These are phyloP conservation scores for Xerophyta viscosa DNA, from an alignment of 106 monocot species.

Conservation along the genomic window DNA sequence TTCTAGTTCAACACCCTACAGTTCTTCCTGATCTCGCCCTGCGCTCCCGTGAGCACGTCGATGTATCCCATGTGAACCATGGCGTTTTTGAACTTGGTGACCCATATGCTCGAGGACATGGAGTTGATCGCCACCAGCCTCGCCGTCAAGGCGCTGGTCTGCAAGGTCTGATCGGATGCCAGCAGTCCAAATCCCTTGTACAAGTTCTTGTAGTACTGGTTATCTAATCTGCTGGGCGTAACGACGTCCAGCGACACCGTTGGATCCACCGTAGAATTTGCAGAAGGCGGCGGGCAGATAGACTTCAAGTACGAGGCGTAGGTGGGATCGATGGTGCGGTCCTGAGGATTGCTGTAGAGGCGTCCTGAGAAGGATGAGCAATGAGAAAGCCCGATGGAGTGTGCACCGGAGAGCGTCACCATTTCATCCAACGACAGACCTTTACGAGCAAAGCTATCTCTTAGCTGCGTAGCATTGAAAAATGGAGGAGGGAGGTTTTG, in stretches of 20 bases:
- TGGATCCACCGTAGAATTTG: not conserved
- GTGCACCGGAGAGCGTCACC: slow-evolving; percentile 52
- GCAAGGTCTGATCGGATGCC: slow-evolving; percentile 22
- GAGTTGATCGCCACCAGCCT: too few species aligned
- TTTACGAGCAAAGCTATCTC: slow-evolving; percentile 29
- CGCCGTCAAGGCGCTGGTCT: slow-evolving; percentile 6
- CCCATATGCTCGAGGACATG: too few species aligned
- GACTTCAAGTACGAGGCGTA: slow-evolving; percentile 6
- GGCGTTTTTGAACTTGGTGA: slow-evolving; percentile 8
- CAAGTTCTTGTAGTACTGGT: slow-evolving; percentile 28
- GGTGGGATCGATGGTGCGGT: slow-evolving; percentile 8
- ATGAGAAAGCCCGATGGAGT: slow-evolving; percentile 38
- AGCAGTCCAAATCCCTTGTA: slow-evolving; percentile 8
- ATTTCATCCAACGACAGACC: slow-evolving; percentile 37
- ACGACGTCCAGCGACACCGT: slow-evolving; percentile 1
- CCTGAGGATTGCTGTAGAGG: slow-evolving; percentile 12
- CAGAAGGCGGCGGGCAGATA: slow-evolving; percentile 7
- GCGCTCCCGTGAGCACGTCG: slow-evolving; percentile 19
- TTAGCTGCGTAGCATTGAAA: slow-evolving; percentile 12
- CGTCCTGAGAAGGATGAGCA: slow-evolving; percentile 29
- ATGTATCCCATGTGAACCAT: slow-evolving; percentile 29
- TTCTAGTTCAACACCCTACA: slow-evolving; percentile 13
- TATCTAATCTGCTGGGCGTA: slow-evolving; percentile 11
- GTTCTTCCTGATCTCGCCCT: slow-evolving; percentile 19
- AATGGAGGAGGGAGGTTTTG: slow-evolving; percentile 17